Percentiles rank a stretch among this genome's conserved stretches.
Conservation (phyloP, 2,329 filamentous ascomycete species). For the Monosporascus sp. region DNA sequence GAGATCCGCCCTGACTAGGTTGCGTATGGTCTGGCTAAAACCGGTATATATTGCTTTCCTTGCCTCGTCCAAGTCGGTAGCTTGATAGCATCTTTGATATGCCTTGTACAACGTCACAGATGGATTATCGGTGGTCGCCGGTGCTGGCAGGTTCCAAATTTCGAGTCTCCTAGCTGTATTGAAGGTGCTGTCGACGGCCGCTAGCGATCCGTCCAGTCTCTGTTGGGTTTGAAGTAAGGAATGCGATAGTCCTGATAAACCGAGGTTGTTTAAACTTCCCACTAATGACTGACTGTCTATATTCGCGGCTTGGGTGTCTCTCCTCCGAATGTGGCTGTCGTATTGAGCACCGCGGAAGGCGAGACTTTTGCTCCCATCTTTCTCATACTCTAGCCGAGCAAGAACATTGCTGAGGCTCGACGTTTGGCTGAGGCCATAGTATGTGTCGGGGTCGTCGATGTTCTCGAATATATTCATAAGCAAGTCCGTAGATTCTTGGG, state of each 20-base stretch:
- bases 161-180: conserved; percentile 76
- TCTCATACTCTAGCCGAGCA: conserved; percentile 81
- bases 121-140: conserved; percentile 55
- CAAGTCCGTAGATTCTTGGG: conserved; percentile 58
- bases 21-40: conserved; percentile 54
- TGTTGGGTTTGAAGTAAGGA: conserved; percentile 68
- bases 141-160: conserved; percentile 84
- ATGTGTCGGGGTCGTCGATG: conserved; percentile 92
- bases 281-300: conserved; percentile 66
- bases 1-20: conserved; percentile 43
- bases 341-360: conserved; percentile 88
- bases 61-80: conserved; percentile 50
- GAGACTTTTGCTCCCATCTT: conserved; percentile 78
- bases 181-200: conserved; percentile 67
- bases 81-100: conserved; percentile 72
- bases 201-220: conserved; percentile 49
- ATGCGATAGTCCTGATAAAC: conserved; percentile 80
- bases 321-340: conserved; percentile 71
- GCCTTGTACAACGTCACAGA: conserved; percentile 71
- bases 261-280: conserved; percentile 71
- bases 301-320: conserved; percentile 45
- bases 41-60: conserved; percentile 58
- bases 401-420: conserved; percentile 74
- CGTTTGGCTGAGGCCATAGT: conserved; percentile 82
- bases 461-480: conserved; percentile 82